These are phyloP conservation scores for Cladophialophora chaetospira DNA, from an alignment of 2,329 filamentous ascomycete genomes.

Conservation along the genomic window DNA sequence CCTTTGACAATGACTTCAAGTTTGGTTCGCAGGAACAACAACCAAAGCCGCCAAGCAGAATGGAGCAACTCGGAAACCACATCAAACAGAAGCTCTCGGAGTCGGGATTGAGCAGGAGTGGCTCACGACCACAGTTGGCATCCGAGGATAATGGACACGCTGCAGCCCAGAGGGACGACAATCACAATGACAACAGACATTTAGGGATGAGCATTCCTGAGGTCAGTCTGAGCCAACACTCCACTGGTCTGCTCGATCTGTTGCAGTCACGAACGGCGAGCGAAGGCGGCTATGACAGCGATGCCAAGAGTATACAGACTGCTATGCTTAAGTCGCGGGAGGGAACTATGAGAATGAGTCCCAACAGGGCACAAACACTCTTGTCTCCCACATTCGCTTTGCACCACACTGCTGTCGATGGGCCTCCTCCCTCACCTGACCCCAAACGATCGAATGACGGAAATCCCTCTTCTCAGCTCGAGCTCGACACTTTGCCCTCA, in stretches of 20 bases:
- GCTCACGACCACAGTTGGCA: conserved; percentile 16
- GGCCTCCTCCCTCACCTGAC: background rate
- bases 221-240: conserved; percentile 22
- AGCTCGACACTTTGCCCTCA: background rate
- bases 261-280: conserved; percentile 29
- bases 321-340: conserved; percentile 23
- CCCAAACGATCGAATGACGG: background rate
- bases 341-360: conserved; percentile 21
- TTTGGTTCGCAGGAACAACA: conserved; percentile 11
- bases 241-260: conserved; percentile 29
- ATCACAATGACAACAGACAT: background rate
- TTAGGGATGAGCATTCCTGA: conserved; percentile 8
- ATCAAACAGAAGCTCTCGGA: conserved; percentile 33
- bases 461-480: background rate
- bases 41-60: conserved; percentile 18
- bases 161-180: background rate
- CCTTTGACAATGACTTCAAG: conserved; percentile 25
- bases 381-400: background rate
- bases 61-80: conserved; percentile 27
- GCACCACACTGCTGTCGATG: background rate
- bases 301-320: conserved; percentile 32
- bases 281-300: conserved; percentile 33
- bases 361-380: conserved; percentile 3
- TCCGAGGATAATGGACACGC: conserved; percentile 5
- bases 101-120: conserved; percentile 27